Conservation (phyloP, 345 rosid genomes). For the Physaria fendleri region DNA sequence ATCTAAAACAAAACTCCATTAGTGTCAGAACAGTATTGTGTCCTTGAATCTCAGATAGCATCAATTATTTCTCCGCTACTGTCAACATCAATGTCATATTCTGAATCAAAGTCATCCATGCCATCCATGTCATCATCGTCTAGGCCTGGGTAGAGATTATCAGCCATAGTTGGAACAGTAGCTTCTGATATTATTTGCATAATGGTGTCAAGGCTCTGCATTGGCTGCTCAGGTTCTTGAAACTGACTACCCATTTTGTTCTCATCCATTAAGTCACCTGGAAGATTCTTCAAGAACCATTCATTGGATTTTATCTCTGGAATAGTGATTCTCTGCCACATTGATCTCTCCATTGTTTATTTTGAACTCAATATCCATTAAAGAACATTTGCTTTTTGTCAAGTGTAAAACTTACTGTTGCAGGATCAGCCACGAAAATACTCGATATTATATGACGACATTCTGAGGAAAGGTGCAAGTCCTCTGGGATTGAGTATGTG, state of each 20-base stretch:
- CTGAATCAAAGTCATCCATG: slow-evolving; percentile 84
- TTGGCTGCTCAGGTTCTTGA: slow-evolving; percentile 83
- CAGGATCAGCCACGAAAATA: slow-evolving; percentile 31
- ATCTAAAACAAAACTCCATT: slow-evolving; percentile 21
- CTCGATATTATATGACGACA: slow-evolving; percentile 32
- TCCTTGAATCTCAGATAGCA: slow-evolving; percentile 36
- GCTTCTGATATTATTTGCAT: slow-evolving; percentile 97
- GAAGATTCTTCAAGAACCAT: slow-evolving; percentile 94
- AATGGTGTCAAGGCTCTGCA: slow-evolving; percentile 69
- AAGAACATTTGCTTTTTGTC: not conserved
- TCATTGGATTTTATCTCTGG: slow-evolving; percentile 62
- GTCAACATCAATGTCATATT: slow-evolving; percentile 77
- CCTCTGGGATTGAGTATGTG: slow-evolving; percentile 31
- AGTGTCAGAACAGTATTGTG: slow-evolving; percentile 8
- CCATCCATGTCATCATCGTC: no score
- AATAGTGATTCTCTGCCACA: slow-evolving; percentile 77
- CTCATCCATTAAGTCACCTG: slow-evolving; percentile 65
- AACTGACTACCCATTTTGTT: slow-evolving; percentile 46
- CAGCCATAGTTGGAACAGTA: slow-evolving; percentile 65
- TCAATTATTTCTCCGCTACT: slow-evolving; percentile 91
- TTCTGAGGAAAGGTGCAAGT: slow-evolving; percentile 26
- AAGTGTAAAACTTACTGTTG: slow-evolving; percentile 19
- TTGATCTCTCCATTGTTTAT: not conserved
- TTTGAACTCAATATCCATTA: not conserved
- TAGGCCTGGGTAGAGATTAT: slow-evolving; percentile 46